Percentiles rank a stretch among this genome's conserved stretches.
Evolutionary conservation across 495 filamentous ascomycete genomes (phyloP).

Genomic region (Neurospora pannonica): DNA sequence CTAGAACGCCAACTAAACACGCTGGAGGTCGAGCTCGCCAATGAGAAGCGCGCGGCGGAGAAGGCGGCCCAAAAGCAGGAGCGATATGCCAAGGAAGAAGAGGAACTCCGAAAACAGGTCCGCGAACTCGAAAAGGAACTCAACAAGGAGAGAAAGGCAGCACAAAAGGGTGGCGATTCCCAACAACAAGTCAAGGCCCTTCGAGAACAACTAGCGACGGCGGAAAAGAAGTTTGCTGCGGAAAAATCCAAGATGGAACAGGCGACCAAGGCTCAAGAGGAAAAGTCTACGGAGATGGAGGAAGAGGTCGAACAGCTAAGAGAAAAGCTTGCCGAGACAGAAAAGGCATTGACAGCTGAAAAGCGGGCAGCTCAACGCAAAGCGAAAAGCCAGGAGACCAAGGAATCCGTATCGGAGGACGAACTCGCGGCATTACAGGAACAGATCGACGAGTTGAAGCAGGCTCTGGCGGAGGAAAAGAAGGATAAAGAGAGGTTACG

Average conservation of each 20-base stretch:
- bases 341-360: constrained; percentile 26
- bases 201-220: constrained; percentile 13
- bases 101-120: constrained; percentile 35
- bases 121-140: constrained; percentile 43
- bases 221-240: constrained; percentile 18
- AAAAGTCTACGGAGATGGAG: constrained; percentile 22
- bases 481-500: constrained; percentile 31
- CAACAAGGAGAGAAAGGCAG: constrained; percentile 36
- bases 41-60: constrained; percentile 60
- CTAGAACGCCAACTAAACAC: constrained; percentile 65
- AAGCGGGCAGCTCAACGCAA: constrained; percentile 45
- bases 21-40: constrained; percentile 69
- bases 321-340: constrained; percentile 46
- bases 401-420: constrained; percentile 13
- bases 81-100: constrained; percentile 29
- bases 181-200: constrained; percentile 24
- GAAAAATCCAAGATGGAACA: constrained; percentile 29
- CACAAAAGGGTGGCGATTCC: constrained; percentile 22
- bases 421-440: constrained; percentile 30
- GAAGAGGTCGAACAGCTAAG: constrained; percentile 27
- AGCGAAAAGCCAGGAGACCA: constrained; percentile 31
- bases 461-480: constrained; percentile 32
- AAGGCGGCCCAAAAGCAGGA: constrained; percentile 47
- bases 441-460: constrained; percentile 24
- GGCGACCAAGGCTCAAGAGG: constrained; percentile 18